These are phyloP conservation scores for Heliocybe sulcata DNA, from an alignment of 1,284 basidiomycete species.

Conservation along the genomic window DNA sequence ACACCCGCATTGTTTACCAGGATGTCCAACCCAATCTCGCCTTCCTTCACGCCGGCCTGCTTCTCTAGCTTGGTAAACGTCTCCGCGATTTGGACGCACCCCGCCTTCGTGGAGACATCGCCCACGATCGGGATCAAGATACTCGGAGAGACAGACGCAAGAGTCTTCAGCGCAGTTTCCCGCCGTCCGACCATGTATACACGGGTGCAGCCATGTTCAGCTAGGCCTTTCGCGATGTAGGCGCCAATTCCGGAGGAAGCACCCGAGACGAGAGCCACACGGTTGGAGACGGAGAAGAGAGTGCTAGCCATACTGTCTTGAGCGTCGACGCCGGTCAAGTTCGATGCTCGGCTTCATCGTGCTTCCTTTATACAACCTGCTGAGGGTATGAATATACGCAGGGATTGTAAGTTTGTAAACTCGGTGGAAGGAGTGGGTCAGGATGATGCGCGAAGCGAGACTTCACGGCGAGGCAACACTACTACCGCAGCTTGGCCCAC, in stretches of 20 bases:
- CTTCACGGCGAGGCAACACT: no score
- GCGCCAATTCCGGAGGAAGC: slow-evolving; percentile 10
- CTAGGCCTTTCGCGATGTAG: slow-evolving; percentile 11
- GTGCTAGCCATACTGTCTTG: background rate
- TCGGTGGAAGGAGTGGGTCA: no score
- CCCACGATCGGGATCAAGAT: slow-evolving; percentile 12
- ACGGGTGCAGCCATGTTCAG: slow-evolving; percentile 9
- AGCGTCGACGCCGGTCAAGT: no score
- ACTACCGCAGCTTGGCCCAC: no score
- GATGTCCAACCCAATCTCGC: slow-evolving; percentile 8
- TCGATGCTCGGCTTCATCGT: no score
- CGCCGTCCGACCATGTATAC: slow-evolving; percentile 15
- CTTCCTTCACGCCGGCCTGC: slow-evolving; percentile 7
- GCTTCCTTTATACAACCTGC: no score
- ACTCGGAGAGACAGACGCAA: slow-evolving; percentile 1
- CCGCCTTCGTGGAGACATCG: slow-evolving; percentile 12
- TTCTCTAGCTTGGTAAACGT: slow-evolving; percentile 11
- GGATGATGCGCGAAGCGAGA: no score
- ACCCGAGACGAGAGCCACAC: slow-evolving; percentile 12
- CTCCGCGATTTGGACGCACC: slow-evolving; percentile 9
- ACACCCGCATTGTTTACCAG: slow-evolving; percentile 15
- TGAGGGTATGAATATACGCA: no score
- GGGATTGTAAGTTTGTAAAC: no score
- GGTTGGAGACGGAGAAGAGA: slow-evolving; percentile 9
- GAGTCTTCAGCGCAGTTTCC: slow-evolving; percentile 3